phyloP scores from a whole-genome alignment of 371 early-diverging fungal species.

The Lichtheimia ornata region DNA sequence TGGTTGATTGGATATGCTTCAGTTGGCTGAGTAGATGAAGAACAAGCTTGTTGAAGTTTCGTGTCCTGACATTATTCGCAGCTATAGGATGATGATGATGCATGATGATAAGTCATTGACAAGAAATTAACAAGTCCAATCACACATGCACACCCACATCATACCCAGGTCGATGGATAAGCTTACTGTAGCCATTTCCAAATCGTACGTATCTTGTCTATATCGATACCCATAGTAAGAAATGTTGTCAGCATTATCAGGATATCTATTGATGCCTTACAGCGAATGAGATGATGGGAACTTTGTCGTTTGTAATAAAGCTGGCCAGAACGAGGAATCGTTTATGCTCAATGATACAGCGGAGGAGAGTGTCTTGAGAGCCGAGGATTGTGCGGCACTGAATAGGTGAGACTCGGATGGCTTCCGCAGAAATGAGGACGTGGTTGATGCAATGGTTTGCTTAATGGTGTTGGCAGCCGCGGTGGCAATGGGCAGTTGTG shows the following conservation, averaged over 20 bases:
- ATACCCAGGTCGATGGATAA: conserved; percentile 68
- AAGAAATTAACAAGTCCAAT: conserved; percentile 1
- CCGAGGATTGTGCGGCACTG: conserved; percentile 34
- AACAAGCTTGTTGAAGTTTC: conserved; percentile 69
- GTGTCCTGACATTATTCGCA: conserved; percentile 64
- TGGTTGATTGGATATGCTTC: conserved; percentile 41
- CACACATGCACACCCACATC: neutral
- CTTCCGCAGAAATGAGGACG: conserved; percentile 18
- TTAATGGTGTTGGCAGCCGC: conserved; percentile 9
- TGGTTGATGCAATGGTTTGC: conserved; percentile 22
- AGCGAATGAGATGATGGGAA: conserved; percentile 47
- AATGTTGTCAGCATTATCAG: neutral
- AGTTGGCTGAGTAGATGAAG: conserved; percentile 62
- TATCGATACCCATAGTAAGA: neutral
- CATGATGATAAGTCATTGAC: neutral
- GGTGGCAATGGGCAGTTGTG: conserved; percentile 7
- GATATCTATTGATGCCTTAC: conserved; percentile 31
- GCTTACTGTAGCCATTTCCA: conserved; percentile 70
- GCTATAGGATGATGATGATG: conserved; percentile 33
- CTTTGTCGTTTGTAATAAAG: conserved; percentile 47
- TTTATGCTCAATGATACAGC: conserved; percentile 13
- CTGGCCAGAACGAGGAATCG: conserved; percentile 45
- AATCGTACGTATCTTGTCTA: conserved; percentile 74
- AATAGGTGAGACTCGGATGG: conserved; percentile 38
- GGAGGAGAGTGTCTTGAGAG: conserved; percentile 52